Base-by-base conservation (phyloP, 2,329 filamentous ascomycete species). In the Sporothrix pallida region DNA sequence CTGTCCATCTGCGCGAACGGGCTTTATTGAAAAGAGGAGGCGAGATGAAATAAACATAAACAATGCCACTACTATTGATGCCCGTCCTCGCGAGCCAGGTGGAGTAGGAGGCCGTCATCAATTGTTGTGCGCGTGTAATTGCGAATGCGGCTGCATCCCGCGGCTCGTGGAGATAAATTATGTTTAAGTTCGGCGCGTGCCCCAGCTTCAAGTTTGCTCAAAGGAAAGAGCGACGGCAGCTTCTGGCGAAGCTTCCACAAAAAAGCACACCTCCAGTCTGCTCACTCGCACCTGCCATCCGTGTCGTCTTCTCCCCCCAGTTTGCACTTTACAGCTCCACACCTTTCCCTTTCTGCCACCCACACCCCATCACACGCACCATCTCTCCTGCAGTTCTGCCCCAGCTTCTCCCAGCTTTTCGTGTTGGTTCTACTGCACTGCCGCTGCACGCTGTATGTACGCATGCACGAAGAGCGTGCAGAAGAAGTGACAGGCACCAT, bases 361-460 rank as follows among this genome's bases (percentile, higher is more conserved):
- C 60, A 63, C 37, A n/a, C 42, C 17, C 15, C 26, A 58, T 70
- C 68, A 56, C 68, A 31, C 67, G 42, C 46, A 31, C 68, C 31
- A 10, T 46, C 13, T 68, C n/a, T 58, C 68, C 68, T 70, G 68
- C 50, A 58, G 52, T 31, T 58, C 68, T 70, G 20, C n/a, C 52
- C 52, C 20, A 62, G 48, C 54, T 71, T 3, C 52, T 54, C 31
- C 7, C 31, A 37, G 56, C 12, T 46, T 23, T 48, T 67, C 20
- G 44, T 44, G 68, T 52, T 31, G 20, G 44, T 50, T 48, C 31
- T 7, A 37, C 31, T 54, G 20, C 44, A 68, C 63, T 68, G 63
- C 63, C 62, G 52, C 63, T 69, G 71, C 71, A 62, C 54, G 54
- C 71, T n/a, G 72, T 65, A 73, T 69, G 71, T 54, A 70, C 50